phyloP scores from a whole-genome alignment of 768 basidiomycete genomes.

The Dioszegia aurantiaca region DNA sequence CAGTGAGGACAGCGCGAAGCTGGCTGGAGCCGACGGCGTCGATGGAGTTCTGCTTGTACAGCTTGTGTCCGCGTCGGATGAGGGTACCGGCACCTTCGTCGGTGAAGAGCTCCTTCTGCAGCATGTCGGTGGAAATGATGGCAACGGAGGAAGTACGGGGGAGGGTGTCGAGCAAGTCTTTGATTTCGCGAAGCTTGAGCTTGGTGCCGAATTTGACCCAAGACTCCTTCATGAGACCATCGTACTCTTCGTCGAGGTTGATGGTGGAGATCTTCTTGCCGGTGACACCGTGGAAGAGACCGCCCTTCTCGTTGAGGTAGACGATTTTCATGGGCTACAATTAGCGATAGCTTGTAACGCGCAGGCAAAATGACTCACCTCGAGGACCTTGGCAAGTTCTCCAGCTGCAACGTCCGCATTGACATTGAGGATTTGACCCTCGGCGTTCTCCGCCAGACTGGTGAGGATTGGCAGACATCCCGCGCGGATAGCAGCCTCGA shows the following conservation, averaged over 20 bases:
- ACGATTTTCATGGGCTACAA: slow-evolving; percentile 86
- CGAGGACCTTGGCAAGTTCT: slow-evolving; percentile 94
- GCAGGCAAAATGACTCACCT: no score
- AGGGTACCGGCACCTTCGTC: slow-evolving; percentile 97
- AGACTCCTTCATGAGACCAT: slow-evolving; percentile 90
- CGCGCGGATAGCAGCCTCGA: slow-evolving; percentile 93
- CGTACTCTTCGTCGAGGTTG: slow-evolving; percentile 99
- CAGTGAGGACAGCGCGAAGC: slow-evolving; percentile 88
- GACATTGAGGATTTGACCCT: slow-evolving; percentile 98
- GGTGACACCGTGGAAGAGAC: slow-evolving; percentile 93
- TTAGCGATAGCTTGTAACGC: no score
- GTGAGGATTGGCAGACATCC: slow-evolving; percentile 95
- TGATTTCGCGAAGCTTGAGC: slow-evolving; percentile 97
- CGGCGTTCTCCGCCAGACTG: slow-evolving; percentile 85
- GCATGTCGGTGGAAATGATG: slow-evolving; percentile 84
- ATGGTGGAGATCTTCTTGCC: slow-evolving; percentile 94
- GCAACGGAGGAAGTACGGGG: slow-evolving; percentile 97
- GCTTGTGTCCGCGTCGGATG: slow-evolving; percentile 95
- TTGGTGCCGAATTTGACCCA: slow-evolving; percentile 99
- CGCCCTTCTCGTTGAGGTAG: slow-evolving; percentile 96
- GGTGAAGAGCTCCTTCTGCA: slow-evolving; percentile 98
- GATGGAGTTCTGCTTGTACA: slow-evolving; percentile 80
- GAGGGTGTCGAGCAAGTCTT: slow-evolving; percentile 95
- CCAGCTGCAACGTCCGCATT: slow-evolving; percentile 98
- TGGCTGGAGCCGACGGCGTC: slow-evolving; percentile 86